A percentile compares a stretch with the other conserved stretches of the same genome.
Conservation (phyloP, 2,329 filamentous ascomycete species). For the Botrytis paeoniae region DNA sequence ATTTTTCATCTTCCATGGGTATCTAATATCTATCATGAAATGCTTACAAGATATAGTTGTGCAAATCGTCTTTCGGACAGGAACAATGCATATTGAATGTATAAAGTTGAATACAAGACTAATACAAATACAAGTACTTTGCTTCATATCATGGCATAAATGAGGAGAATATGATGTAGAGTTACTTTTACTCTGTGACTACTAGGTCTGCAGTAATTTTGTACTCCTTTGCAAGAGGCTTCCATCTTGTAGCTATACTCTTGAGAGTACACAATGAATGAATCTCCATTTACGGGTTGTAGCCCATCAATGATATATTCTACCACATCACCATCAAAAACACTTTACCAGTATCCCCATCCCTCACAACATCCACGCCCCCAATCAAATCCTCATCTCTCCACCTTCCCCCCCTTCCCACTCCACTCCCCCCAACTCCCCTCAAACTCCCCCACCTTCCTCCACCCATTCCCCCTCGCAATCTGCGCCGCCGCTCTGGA, state of each 20-base stretch:
- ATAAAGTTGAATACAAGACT: background rate
- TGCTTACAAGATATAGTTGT: too few species aligned
- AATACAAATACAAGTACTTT: background rate
- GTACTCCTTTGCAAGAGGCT: background rate
- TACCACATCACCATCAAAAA: too few species aligned
- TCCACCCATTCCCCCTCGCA: constrained; percentile 74
- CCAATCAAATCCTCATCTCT: constrained; percentile 23
- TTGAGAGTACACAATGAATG: background rate
- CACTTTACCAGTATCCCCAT: background rate
- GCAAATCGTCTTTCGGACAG: background rate
- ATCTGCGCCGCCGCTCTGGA: constrained; percentile 73
- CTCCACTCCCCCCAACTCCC: constrained; percentile 85
- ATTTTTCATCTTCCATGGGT: background rate
- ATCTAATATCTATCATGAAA: background rate
- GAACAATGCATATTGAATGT: background rate
- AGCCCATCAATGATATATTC: background rate
- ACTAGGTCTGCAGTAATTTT: background rate
- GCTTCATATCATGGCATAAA: background rate
- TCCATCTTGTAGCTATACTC: too few species aligned
- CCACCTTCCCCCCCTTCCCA: constrained; percentile 57
- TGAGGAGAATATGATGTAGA: background rate
- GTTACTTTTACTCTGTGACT: background rate
- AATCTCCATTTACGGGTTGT: background rate
- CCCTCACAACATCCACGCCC: too few species aligned
- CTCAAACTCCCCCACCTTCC: constrained; percentile 65